phyloP scores from a whole-genome alignment of 2,329 filamentous ascomycete species.

The Colletotrichum liaoningense region DNA sequence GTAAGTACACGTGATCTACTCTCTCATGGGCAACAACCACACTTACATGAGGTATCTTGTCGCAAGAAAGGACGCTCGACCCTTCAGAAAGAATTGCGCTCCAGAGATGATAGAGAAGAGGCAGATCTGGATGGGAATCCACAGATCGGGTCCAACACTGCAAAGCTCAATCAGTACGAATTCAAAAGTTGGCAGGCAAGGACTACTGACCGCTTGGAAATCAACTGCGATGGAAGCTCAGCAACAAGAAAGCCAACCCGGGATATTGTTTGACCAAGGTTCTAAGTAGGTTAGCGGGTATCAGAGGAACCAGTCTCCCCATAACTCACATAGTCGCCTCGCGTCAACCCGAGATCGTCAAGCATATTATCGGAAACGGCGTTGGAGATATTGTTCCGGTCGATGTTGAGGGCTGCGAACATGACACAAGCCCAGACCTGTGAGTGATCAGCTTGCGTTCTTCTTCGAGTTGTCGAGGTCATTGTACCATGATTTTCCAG shows the following conservation, averaged over 20 bases:
- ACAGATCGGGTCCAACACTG: slow-evolving; percentile 45
- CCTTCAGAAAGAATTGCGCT: slow-evolving; percentile 46
- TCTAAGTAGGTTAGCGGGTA: slow-evolving; percentile 45
- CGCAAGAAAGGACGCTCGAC: slow-evolving; percentile 51
- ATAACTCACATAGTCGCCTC: slow-evolving; percentile 44
- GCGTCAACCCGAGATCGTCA: slow-evolving; percentile 51
- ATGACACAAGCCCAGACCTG: slow-evolving; percentile 45
- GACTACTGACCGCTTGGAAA: slow-evolving; percentile 63
- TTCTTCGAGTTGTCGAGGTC: slow-evolving; percentile 39
- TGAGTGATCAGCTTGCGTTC: slow-evolving; percentile 23
- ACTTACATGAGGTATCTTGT: slow-evolving; percentile 54
- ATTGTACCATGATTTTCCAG: slow-evolving; percentile 50
- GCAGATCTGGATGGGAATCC: slow-evolving; percentile 43
- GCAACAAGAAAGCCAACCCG: slow-evolving; percentile 64
- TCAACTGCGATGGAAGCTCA: slow-evolving; percentile 70
- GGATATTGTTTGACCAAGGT: slow-evolving; percentile 67
- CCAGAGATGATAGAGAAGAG: slow-evolving; percentile 34
- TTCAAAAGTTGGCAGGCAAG: slow-evolving; percentile 30
- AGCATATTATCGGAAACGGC: slow-evolving; percentile 46
- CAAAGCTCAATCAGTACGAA: background rate
- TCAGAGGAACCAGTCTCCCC: background rate
- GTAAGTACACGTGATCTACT: background rate
- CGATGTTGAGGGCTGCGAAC: slow-evolving; percentile 41
- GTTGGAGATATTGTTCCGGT: slow-evolving; percentile 40
- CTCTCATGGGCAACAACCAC: fast-evolving